phyloP scores from a whole-genome alignment of 176 grass and related monocot species.

The Eleusine indica region DNA sequence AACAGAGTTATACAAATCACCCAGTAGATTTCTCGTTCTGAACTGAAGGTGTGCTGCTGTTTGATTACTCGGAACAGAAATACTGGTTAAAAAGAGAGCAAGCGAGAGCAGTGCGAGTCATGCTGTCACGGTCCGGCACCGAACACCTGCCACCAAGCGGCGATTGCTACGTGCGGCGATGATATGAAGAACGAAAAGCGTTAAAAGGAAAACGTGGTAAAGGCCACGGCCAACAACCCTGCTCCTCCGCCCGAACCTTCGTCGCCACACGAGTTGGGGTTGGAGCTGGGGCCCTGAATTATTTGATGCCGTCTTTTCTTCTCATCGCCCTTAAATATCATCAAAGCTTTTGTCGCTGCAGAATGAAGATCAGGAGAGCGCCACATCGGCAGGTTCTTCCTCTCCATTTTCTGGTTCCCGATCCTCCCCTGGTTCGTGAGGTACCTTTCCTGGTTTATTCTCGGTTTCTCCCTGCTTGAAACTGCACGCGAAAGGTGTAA shows the following conservation, averaged over 20 bases:
- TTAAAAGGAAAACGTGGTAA: background rate
- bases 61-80: background rate
- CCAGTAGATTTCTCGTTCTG: background rate
- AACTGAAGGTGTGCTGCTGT: background rate
- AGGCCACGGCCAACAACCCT: background rate
- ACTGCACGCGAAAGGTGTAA: background rate
- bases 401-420: too few species aligned
- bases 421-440: too few species aligned
- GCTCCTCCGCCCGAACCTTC: background rate
- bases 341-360: background rate
- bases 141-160: conserved; percentile 30
- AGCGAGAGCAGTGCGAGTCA: background rate
- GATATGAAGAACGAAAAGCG: background rate
- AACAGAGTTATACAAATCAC: background rate
- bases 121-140: conserved; percentile 28
- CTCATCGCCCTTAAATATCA: background rate
- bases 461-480: background rate
- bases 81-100: background rate
- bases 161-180: background rate
- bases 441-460: background rate
- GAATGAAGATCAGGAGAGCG: background rate
- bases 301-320: conserved; percentile 1
- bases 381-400: background rate
- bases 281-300: conserved; percentile 1
- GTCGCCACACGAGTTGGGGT: background rate